These are phyloP conservation scores for Hyphodiscus sp. DNA, from an alignment of 2,329 filamentous ascomycete genomes.

Conservation along the genomic window DNA sequence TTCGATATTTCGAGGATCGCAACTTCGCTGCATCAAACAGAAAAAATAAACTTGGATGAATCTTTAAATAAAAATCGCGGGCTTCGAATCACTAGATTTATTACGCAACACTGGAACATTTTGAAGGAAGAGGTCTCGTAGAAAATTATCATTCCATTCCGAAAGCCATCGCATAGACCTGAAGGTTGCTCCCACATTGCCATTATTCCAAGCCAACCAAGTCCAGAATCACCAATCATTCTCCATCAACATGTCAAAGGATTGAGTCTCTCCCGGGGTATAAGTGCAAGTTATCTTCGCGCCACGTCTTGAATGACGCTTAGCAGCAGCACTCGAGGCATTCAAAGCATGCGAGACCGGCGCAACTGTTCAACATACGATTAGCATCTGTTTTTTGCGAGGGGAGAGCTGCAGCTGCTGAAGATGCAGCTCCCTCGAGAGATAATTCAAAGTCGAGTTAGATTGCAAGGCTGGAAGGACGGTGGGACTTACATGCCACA, in stretches of 20 bases:
- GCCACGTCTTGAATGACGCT: background rate
- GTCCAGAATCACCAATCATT: background rate
- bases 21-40: too few relatives aligned
- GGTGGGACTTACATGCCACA: constrained; percentile 24
- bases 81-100: too few relatives aligned
- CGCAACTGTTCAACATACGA: constrained; percentile 14
- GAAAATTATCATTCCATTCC: background rate
- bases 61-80: too few relatives aligned
- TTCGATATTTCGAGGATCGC: too few relatives aligned
- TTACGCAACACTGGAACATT: too few relatives aligned
- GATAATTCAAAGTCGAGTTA: background rate
- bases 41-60: too few relatives aligned
- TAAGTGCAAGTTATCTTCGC: constrained; percentile 2
- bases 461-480: background rate
- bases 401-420: background rate
- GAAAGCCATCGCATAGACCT: background rate
- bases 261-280: constrained; percentile 7
- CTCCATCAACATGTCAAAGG: background rate
- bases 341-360: constrained; percentile 27
- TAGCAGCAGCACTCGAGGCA: constrained; percentile 28
- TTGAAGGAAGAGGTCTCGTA: too few relatives aligned
- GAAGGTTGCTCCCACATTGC: background rate
- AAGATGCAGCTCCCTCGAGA: background rate
- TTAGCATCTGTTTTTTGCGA: background rate
- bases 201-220: background rate